phyloP scores from a whole-genome alignment of 106 monocot genomes.

The Apostasia ramifera region DNA sequence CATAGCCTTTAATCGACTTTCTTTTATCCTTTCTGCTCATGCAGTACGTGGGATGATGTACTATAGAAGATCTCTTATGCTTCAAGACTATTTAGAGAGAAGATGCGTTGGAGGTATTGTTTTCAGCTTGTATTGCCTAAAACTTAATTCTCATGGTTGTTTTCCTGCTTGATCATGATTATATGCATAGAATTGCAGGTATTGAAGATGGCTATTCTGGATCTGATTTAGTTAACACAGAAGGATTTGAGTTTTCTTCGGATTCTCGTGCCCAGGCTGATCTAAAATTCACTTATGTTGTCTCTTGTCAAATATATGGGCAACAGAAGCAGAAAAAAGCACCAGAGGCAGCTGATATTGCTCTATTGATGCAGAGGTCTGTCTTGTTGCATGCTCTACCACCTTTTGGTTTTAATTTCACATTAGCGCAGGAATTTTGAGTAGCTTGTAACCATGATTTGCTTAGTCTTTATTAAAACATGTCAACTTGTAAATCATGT shows the following conservation, averaged over 20 bases:
- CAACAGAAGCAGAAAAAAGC: constrained; percentile 87
- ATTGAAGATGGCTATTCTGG: constrained; percentile 65
- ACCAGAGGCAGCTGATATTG: constrained; percentile 86
- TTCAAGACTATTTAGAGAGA: constrained; percentile 86
- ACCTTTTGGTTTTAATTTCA: too few species aligned
- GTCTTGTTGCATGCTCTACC: neutral
- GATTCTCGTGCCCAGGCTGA: constrained; percentile 93
- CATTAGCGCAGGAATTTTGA: too few species aligned
- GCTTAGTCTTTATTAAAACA: too few species aligned
- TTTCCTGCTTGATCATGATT: neutral
- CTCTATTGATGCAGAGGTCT: constrained; percentile 92
- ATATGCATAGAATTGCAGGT: constrained; percentile 26
- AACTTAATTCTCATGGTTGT: neutral
- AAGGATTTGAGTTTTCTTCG: constrained; percentile 75
- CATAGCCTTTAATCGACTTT: neutral
- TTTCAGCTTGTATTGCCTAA: neutral
- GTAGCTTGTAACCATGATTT: too few species aligned
- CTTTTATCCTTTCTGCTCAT: constrained; percentile 8
- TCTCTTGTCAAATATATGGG: constrained; percentile 96
- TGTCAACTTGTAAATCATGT: too few species aligned
- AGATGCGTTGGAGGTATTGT: constrained; percentile 54
- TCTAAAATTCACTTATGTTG: constrained; percentile 93
- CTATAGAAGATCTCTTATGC: constrained; percentile 86
- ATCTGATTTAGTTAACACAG: constrained; percentile 46
- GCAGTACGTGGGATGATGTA: constrained; percentile 99